Evolutionary conservation across 371 early-diverging fungal genomes (phyloP).

Genomic region (Blakeslea trispora): DNA sequence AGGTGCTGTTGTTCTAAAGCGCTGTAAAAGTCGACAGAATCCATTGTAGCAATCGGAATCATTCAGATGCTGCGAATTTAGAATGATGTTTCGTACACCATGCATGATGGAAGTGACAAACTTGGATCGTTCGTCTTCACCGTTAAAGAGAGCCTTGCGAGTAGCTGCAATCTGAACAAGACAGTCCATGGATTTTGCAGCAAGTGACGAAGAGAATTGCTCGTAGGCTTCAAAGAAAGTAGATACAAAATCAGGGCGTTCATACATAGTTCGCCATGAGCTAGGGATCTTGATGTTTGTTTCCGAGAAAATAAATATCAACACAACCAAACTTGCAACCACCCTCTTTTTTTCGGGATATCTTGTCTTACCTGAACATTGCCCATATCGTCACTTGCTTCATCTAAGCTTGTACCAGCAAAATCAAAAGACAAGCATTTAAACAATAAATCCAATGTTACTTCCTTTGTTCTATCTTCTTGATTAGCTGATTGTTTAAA

Average conservation of each 20-base stretch:
- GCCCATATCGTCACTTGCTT: slow-evolving; percentile 79
- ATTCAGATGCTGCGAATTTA: slow-evolving; percentile 52
- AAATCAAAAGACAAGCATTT: slow-evolving; percentile 82
- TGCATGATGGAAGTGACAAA: slow-evolving; percentile 69
- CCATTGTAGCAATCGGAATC: slow-evolving; percentile 78
- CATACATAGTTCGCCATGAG: slow-evolving; percentile 69
- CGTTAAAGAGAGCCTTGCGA: slow-evolving; percentile 79
- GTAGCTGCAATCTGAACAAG: slow-evolving; percentile 76
- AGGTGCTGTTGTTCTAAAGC: slow-evolving; percentile 77
- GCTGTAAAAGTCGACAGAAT: slow-evolving; percentile 75
- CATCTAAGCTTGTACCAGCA: slow-evolving; percentile 82
- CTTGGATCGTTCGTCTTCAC: slow-evolving; percentile 56
- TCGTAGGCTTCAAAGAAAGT: slow-evolving; percentile 69
- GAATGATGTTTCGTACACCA: slow-evolving; percentile 64
- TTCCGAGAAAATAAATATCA: too few relatives aligned
- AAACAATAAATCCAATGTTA: slow-evolving; percentile 61
- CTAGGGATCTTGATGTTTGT: slow-evolving; percentile 64
- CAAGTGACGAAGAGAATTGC: slow-evolving; percentile 41
- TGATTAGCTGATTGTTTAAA: too few relatives aligned
- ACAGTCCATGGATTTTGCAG: slow-evolving; percentile 71
- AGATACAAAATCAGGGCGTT: slow-evolving; percentile 60
- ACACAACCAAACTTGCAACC: too few relatives aligned
- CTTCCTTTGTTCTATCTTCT: slow-evolving; percentile 52
- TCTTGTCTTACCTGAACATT: slow-evolving; percentile 64
- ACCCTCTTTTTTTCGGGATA: too few relatives aligned